phyloP scores from a whole-genome alignment of 2,329 filamentous ascomycete genomes.

The Rhynchosporium agropyri region DNA sequence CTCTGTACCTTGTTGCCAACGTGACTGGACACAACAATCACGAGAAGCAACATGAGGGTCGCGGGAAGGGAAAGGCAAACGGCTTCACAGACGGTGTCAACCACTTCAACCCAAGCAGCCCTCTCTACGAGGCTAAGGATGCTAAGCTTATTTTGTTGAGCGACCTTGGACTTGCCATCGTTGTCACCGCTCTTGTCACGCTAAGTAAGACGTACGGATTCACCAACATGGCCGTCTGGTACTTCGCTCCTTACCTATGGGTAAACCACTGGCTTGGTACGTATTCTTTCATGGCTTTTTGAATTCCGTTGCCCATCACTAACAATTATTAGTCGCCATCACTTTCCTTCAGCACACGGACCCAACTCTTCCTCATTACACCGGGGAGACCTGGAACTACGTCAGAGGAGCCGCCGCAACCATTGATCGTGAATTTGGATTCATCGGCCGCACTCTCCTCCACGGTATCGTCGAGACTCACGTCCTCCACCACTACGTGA shows the following conservation, averaged over 20 bases:
- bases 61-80: slow-evolving; percentile 89
- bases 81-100: slow-evolving; percentile 81
- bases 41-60: slow-evolving; percentile 86
- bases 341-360: slow-evolving; percentile 98
- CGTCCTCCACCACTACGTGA: slow-evolving; percentile 97
- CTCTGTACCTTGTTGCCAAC: slow-evolving; percentile 86
- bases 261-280: slow-evolving; percentile 98
- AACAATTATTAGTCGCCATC: slow-evolving; percentile 72
- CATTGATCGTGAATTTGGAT: slow-evolving; percentile 96
- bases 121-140: slow-evolving; percentile 89
- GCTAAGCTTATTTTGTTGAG: slow-evolving; percentile 84
- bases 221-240: slow-evolving; percentile 90
- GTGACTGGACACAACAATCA: slow-evolving; percentile 97
- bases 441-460: slow-evolving; percentile 86
- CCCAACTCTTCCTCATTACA: slow-evolving; percentile 90
- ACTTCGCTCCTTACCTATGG: slow-evolving; percentile 93
- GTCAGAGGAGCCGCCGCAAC: slow-evolving; percentile 91
- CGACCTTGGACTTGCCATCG: slow-evolving; percentile 73
- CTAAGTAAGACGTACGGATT: slow-evolving; percentile 80
- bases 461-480: slow-evolving; percentile 98
- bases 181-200: slow-evolving; percentile 59
- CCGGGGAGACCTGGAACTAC: slow-evolving; percentile 84
- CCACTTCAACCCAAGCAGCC: slow-evolving; percentile 89
- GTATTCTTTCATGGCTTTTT: slow-evolving; percentile 43
- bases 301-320: slow-evolving; percentile 28